phyloP scores from a whole-genome alignment of 371 early-diverging fungal genomes.

The Funneliformis caledonium region DNA sequence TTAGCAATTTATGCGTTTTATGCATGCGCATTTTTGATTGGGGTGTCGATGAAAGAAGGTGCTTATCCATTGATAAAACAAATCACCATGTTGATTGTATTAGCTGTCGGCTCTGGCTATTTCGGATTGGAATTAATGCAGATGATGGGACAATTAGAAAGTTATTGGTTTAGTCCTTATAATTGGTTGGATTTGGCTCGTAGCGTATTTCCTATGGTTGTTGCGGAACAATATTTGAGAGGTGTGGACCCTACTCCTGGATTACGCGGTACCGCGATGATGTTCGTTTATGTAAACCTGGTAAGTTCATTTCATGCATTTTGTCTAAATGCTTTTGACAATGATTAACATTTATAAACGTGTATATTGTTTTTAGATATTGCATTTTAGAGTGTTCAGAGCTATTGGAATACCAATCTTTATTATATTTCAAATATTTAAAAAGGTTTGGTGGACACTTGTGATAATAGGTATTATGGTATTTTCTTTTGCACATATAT shows the following conservation, averaged over 20 bases:
- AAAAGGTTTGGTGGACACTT: background rate
- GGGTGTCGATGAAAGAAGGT: background rate
- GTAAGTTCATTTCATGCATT: background rate
- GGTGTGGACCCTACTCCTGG: no score
- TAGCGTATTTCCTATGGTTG: conserved; percentile 25
- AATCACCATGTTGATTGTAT: background rate
- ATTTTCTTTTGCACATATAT: conserved; percentile 6
- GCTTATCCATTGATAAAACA: background rate
- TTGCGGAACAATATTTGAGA: background rate
- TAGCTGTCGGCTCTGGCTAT: background rate
- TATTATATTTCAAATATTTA: conserved; percentile 12
- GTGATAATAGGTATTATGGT: conserved; percentile 3
- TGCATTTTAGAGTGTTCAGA: conserved; percentile 26
- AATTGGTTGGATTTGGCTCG: conserved; percentile 16
- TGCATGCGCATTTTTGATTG: background rate
- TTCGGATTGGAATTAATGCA: background rate
- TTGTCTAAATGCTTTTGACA: background rate
- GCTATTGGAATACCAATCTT: conserved; percentile 6
- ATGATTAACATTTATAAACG: background rate
- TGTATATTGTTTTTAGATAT: background rate
- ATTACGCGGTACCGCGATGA: background rate
- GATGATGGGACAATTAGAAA: conserved; percentile 1
- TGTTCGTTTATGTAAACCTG: conserved; percentile 12
- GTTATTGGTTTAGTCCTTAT: background rate
- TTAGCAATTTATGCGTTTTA: background rate